phyloP scores from a whole-genome alignment of 2,329 filamentous ascomycete species.

The Diaporthe vaccinii region DNA sequence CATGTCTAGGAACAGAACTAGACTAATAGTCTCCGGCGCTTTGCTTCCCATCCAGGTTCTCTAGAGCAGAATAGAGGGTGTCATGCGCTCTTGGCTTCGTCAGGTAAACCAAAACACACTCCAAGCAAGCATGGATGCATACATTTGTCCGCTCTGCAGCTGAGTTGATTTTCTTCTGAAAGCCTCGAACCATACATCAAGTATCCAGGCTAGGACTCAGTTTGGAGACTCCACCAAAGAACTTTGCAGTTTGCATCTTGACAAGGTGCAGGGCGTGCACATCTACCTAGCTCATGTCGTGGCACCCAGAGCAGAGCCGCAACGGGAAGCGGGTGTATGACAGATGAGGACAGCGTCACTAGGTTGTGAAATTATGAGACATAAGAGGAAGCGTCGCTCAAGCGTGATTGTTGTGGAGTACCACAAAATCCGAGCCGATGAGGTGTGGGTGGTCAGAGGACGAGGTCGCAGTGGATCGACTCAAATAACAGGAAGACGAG shows the following conservation, averaged over 20 bases:
- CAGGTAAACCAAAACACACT: not conserved
- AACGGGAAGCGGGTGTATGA: not conserved
- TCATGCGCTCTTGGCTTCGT: not conserved
- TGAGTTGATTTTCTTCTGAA: not conserved
- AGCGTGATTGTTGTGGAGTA: not conserved
- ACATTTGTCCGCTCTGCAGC: not conserved
- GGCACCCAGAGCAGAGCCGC: slow-evolving; percentile 14
- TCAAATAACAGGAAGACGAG: too few relatives aligned
- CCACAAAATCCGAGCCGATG: not conserved
- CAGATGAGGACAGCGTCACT: not conserved
- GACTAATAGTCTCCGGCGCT: not conserved
- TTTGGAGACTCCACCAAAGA: not conserved
- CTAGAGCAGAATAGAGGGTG: not conserved
- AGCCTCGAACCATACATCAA: too few relatives aligned
- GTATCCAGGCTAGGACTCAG: not conserved
- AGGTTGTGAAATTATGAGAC: not conserved
- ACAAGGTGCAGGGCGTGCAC: not conserved
- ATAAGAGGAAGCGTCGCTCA: not conserved
- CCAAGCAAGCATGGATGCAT: too few relatives aligned
- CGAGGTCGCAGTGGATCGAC: not conserved
- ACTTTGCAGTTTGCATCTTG: not conserved
- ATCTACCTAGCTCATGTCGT: not conserved
- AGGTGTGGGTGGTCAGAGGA: not conserved
- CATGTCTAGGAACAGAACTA: not conserved
- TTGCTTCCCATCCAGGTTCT: not conserved